Conservation (phyloP, 2,329 filamentous ascomycete genomes). For the Madurella fahalii region DNA sequence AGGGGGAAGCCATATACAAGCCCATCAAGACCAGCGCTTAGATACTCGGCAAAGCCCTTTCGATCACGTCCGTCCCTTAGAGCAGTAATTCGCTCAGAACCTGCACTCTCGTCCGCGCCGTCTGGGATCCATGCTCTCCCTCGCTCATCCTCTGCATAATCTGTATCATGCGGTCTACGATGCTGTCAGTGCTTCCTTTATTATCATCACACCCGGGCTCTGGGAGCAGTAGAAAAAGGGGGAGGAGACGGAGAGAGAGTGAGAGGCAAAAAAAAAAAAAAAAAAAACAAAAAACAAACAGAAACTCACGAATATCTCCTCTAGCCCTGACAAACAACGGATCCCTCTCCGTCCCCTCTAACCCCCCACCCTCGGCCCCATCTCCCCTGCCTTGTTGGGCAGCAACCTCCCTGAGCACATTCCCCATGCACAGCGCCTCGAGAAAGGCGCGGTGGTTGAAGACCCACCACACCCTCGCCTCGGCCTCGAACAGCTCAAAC, state of each 20-base stretch:
- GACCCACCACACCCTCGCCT: conserved; percentile 80
- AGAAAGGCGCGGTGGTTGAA: conserved; percentile 78
- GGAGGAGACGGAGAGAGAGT: background rate
- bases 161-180: conserved; percentile 56
- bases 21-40: too few species aligned
- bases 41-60: too few species aligned
- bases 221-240: too few species aligned
- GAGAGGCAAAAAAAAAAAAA: background rate
- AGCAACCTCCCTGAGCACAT: conserved; percentile 50
- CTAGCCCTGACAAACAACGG: conserved; percentile 57
- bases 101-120: conserved; percentile 55
- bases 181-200: background rate
- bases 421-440: conserved; percentile 66
- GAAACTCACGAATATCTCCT: conserved; percentile 55
- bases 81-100: conserved; percentile 53
- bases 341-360: conserved; percentile 47
- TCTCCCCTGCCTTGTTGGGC: too few species aligned
- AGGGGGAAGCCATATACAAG: background rate
- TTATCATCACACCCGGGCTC: background rate
- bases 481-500: conserved; percentile 62
- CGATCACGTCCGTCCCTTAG: background rate
- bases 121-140: conserved; percentile 52
- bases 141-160: conserved; percentile 59
- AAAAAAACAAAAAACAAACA: conserved; percentile 5
- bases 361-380: conserved; percentile 38